Base-by-base conservation (phyloP, 352 stramenopile genomes). In the Pythium plurisporium region DNA sequence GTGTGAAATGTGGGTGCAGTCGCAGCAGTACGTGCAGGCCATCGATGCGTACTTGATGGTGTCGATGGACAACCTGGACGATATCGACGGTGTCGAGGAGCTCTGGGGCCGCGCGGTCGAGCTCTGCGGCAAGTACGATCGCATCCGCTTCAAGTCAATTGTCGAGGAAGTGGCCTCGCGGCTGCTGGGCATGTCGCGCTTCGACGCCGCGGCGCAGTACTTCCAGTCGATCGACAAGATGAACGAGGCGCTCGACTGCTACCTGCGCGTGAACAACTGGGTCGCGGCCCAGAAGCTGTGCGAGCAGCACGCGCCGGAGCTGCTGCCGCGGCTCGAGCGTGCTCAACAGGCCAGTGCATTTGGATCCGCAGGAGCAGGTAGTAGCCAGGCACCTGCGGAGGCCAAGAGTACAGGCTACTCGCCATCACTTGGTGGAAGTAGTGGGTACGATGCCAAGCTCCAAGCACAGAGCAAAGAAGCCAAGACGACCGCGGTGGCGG, bases 21-120 rank as follows among this genome's bases (percentile, higher is more conserved):
- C 71, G 12, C 74, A 92, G 55, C 82, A 98, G 55, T 98, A 91
- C 52, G 78, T 87, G 4, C 81, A 95, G 46, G 94, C 94, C 20
- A 95, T 98, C 41, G 90, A 98, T 54, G 87, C 87, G 12, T 97
- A 97, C 63, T 50, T 98, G 44, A 89, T 85, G 17, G 85, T 93
- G 55, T 82, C 72, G 15, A 60, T 74, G 11, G 79, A 93, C 20
- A 85, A 91, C 38, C 65, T 91, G 23, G 72, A 87, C 19, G 73
- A 79, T 42, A 47, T 76, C 1, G 74, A 78, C 11, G 92, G 89
- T 19, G 56, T 97, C 9, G 87, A 97, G 62, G 79, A 94, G 51
- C 70, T 97, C 19, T 97, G 89, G 92, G 76, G 76, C 9, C 74
- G 82, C 4, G 94, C 91, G n/a, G 84, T 97, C 26, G 82, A 96